Conservation (phyloP, 768 basidiomycete species). For the Hericium alpestre region DNA sequence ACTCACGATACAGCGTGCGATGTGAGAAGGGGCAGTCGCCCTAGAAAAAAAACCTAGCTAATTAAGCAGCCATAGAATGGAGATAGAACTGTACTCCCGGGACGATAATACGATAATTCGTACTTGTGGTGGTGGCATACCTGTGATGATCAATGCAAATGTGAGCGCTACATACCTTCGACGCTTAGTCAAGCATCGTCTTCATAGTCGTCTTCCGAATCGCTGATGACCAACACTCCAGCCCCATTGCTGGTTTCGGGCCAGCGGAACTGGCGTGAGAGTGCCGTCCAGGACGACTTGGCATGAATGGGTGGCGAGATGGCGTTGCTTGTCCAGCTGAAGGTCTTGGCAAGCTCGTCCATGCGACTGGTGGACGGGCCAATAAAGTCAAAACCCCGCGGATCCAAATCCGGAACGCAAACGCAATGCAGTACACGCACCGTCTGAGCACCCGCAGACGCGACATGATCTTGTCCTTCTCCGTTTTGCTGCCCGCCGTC, state of each 20-base stretch:
- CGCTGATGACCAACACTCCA: constrained; percentile 38
- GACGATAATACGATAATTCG: not conserved
- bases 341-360: not conserved
- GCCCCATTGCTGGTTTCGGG: constrained; percentile 29
- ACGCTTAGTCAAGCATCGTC: constrained; percentile 3
- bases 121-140: not conserved
- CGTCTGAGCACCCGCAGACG: not conserved
- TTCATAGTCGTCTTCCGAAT: constrained; percentile 28
- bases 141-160: not conserved
- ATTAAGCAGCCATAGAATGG: not conserved
- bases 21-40: not conserved
- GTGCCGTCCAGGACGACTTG: too few species aligned
- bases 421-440: not conserved
- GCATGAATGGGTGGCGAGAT: not conserved
- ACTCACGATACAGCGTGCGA: not conserved
- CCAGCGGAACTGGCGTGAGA: constrained; percentile 22
- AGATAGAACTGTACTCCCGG: not conserved
- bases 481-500: not conserved
- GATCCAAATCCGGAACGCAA: not conserved
- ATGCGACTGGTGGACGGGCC: not conserved
- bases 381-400: not conserved
- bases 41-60: not conserved
- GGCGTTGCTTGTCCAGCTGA: not conserved
- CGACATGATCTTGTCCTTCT: not conserved
- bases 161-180: constrained; percentile 4